phyloP scores from a whole-genome alignment of 768 basidiomycete species.

The Galerina sulciceps region DNA sequence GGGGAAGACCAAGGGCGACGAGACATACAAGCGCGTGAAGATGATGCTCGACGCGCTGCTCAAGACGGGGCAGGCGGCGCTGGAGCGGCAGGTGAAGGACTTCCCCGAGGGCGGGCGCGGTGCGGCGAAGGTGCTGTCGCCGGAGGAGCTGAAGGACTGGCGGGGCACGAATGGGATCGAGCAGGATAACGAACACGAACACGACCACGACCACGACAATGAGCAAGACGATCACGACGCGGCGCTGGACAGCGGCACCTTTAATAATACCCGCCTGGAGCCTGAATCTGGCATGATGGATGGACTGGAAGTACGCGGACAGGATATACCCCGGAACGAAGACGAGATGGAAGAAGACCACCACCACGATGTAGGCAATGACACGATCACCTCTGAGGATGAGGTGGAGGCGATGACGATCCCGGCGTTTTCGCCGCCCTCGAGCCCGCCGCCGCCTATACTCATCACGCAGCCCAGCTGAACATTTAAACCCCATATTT shows the following conservation, averaged over 20 bases:
- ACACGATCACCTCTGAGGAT: slow-evolving; percentile 37
- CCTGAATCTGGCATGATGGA: not conserved
- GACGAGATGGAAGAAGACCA: slow-evolving; percentile 4
- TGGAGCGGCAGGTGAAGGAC: slow-evolving; percentile 62
- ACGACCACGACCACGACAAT: slow-evolving; percentile 29
- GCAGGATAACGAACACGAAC: slow-evolving; percentile 18
- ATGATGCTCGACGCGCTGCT: slow-evolving; percentile 67
- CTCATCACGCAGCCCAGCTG: slow-evolving; percentile 38
- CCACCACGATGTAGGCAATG: slow-evolving; percentile 20
- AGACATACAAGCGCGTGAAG: slow-evolving; percentile 65
- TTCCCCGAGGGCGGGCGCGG: slow-evolving; percentile 47
- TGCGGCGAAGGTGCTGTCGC: slow-evolving; percentile 69
- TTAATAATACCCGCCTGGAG: slow-evolving; percentile 14
- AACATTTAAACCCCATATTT: slow-evolving; percentile 10
- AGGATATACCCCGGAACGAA: not conserved
- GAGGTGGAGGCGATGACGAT: slow-evolving; percentile 46
- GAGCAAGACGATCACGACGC: slow-evolving; percentile 30
- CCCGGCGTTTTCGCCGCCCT: slow-evolving; percentile 26
- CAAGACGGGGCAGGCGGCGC: slow-evolving; percentile 58
- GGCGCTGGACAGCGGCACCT: slow-evolving; percentile 26
- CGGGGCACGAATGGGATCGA: slow-evolving; percentile 33
- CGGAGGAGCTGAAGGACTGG: slow-evolving; percentile 74
- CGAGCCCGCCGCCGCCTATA: slow-evolving; percentile 41
- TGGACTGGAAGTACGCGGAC: not conserved
- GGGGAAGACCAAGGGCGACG: slow-evolving; percentile 46